phyloP scores from a whole-genome alignment of 768 basidiomycete genomes.

The Dioszegia aurantiaca region DNA sequence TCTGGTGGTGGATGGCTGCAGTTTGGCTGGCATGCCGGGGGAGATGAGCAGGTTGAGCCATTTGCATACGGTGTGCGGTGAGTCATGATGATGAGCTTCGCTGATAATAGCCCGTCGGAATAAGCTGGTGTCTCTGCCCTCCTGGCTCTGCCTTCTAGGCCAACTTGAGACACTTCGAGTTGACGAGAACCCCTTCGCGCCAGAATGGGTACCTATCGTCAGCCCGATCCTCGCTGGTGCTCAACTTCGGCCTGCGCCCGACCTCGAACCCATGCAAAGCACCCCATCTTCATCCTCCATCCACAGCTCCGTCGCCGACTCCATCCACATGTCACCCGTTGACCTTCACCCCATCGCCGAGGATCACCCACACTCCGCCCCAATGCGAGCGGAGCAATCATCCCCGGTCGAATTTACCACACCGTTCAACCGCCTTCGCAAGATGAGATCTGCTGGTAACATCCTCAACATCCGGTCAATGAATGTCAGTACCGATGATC shows the following conservation, averaged over 20 bases:
- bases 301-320: constrained; percentile 25
- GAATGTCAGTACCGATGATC: constrained; percentile 3
- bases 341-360: constrained; percentile 8
- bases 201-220: constrained; percentile 85
- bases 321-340: too few species aligned
- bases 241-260: constrained; percentile 53
- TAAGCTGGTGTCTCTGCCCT: constrained; percentile 80
- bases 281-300: background rate
- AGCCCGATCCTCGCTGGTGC: constrained; percentile 71
- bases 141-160: constrained; percentile 88
- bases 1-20: constrained; percentile 87
- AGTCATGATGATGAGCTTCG: constrained; percentile 11
- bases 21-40: constrained; percentile 70
- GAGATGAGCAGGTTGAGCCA: constrained; percentile 69
- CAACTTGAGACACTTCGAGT: constrained; percentile 77
- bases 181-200: constrained; percentile 95
- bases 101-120: constrained; percentile 73
- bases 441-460: constrained; percentile 13
- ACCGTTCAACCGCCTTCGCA: constrained; percentile 1
- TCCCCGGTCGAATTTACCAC: background rate
- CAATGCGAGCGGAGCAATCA: background rate
- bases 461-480: constrained; percentile 10
- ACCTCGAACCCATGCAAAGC: background rate
- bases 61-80: constrained; percentile 65
- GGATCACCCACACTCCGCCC: constrained; percentile 6